Evolutionary conservation across 805 yeast species (phyloP).

Genomic region (Zygotorulaspora chibaensis): DNA sequence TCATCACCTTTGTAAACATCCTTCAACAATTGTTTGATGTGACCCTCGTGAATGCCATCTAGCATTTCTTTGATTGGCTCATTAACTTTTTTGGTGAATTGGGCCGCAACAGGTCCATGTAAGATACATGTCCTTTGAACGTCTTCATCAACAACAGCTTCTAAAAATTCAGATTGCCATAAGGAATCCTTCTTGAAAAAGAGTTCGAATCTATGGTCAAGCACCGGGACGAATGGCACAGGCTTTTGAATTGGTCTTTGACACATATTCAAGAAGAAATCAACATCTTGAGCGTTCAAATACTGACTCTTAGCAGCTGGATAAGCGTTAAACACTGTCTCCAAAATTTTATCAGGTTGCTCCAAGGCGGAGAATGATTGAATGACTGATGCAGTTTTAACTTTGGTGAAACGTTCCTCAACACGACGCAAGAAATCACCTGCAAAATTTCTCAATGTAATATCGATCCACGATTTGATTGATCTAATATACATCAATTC

Average conservation of each 20-base stretch:
- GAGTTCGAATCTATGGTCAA: constrained; percentile 90
- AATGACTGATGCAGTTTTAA: constrained; percentile 58
- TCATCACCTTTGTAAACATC: constrained; percentile 70
- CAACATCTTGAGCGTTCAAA: constrained; percentile 92
- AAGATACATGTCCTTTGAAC: constrained; percentile 98
- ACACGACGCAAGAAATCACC: constrained; percentile 88
- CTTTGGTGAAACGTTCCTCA: constrained; percentile 86
- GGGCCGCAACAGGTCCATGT: constrained; percentile 98
- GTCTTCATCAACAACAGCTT: constrained; percentile 91
- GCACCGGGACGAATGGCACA: constrained; percentile 93
- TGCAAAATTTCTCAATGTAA: constrained; percentile 75
- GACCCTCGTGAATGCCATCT: constrained; percentile 88
- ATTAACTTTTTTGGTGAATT: constrained; percentile 76
- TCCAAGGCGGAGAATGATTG: constrained; percentile 69
- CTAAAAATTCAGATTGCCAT: constrained; percentile 98
- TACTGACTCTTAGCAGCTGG: constrained; percentile 76
- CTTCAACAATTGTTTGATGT: constrained; percentile 61
- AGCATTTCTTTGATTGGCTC: constrained; percentile 91
- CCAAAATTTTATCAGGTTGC: constrained; percentile 58
- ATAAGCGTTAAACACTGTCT: constrained; percentile 58
- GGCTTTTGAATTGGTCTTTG: constrained; percentile 89
- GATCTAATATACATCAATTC: constrained; percentile 82
- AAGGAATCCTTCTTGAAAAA: constrained; percentile 98
- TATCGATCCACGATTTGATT: constrained; percentile 82
- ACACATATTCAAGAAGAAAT: constrained; percentile 81